A percentile compares a stretch with the other conserved stretches of the same genome.
Conservation (phyloP, 495 filamentous ascomycete species). For the Hypoxylon lienhwacheense region DNA sequence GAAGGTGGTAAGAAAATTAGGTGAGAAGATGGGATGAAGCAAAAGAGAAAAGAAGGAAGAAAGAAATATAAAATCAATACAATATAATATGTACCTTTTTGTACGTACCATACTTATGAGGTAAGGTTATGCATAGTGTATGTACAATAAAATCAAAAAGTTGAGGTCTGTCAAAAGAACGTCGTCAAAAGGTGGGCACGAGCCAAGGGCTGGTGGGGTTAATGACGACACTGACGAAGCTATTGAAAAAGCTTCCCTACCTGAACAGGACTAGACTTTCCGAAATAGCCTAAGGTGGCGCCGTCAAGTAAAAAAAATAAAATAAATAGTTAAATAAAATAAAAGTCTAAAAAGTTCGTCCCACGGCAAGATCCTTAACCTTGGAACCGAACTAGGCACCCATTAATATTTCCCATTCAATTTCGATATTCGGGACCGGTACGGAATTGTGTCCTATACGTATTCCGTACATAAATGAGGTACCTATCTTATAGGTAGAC, state of each 20-base stretch:
- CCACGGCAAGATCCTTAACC: not conserved
- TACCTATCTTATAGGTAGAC: too few species aligned
- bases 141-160: slow-evolving; percentile 2
- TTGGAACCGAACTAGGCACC: too few species aligned
- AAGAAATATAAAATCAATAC: too few species aligned
- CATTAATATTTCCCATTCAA: not conserved
- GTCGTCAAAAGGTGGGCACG: slow-evolving; percentile 19
- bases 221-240: slow-evolving; percentile 33
- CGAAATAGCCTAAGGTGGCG: slow-evolving; percentile 20
- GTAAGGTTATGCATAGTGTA: not conserved
- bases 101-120: too few species aligned
- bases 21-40: too few species aligned
- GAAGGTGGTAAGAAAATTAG: too few species aligned
- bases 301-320: too few species aligned
- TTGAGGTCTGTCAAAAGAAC: slow-evolving; percentile 15
- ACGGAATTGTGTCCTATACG: too few species aligned
- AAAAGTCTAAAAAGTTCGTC: not conserved
- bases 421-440: not conserved
- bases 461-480: too few species aligned
- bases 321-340: too few species aligned
- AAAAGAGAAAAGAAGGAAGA: too few species aligned
- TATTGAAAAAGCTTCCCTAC: slow-evolving; percentile 31
- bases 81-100: too few species aligned
- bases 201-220: slow-evolving; percentile 14
- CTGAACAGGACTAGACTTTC: slow-evolving; percentile 18